A percentile compares a stretch with the other conserved stretches of the same genome.
These are phyloP conservation scores for Candida arabinofermentans DNA, from an alignment of 805 yeast species.

Conservation along the genomic window DNA sequence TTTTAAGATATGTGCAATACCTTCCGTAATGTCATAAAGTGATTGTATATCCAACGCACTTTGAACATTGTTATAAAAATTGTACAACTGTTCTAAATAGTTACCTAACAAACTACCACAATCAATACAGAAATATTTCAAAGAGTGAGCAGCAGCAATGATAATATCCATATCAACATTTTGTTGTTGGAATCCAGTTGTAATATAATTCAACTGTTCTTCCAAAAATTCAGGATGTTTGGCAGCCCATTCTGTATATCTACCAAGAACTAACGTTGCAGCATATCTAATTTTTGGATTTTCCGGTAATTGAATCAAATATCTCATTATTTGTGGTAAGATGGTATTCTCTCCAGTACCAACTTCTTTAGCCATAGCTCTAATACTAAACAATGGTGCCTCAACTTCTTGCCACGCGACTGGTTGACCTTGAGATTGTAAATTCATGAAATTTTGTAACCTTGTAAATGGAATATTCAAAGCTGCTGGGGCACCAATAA, in stretches of 20 bases:
- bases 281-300: slow-evolving; percentile 87
- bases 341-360: slow-evolving; percentile 57
- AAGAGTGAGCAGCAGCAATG: slow-evolving; percentile 87
- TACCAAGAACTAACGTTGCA: slow-evolving; percentile 88
- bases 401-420: slow-evolving; percentile 83
- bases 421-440: slow-evolving; percentile 31
- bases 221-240: slow-evolving; percentile 80
- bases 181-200: slow-evolving; percentile 55
- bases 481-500: slow-evolving; percentile 73
- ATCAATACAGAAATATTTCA: slow-evolving; percentile 92
- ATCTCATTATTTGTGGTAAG: slow-evolving; percentile 73
- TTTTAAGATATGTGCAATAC: slow-evolving; percentile 77
- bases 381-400: slow-evolving; percentile 82
- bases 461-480: slow-evolving; percentile 64
- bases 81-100: slow-evolving; percentile 69
- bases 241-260: slow-evolving; percentile 94
- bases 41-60: slow-evolving; percentile 62
- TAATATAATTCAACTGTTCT: slow-evolving; percentile 79
- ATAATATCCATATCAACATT: slow-evolving; percentile 44
- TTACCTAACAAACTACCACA: slow-evolving; percentile 64
- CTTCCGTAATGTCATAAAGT: slow-evolving; percentile 78
- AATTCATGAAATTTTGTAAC: slow-evolving; percentile 40
- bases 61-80: slow-evolving; percentile 58
- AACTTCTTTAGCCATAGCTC: slow-evolving; percentile 94
- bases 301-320: slow-evolving; percentile 69